Evolutionary conservation across 805 yeast species (phyloP).

Genomic region (Blastobotrys mokoenaii): DNA sequence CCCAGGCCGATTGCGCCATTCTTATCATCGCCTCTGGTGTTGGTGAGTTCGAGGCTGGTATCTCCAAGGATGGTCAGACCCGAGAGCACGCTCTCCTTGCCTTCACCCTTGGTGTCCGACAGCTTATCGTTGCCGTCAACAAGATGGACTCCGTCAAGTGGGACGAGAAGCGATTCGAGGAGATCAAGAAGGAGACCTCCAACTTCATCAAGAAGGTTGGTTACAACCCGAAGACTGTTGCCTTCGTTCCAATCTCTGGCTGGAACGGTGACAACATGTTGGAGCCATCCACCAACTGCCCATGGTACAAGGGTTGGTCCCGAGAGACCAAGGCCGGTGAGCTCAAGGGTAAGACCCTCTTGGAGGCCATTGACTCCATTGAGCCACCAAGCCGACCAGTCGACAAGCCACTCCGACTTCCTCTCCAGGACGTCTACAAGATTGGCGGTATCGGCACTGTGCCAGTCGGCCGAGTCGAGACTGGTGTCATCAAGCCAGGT

Average conservation of each 20-base stretch:
- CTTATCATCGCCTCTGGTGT: conserved; percentile 86
- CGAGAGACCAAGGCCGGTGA: conserved; percentile 69
- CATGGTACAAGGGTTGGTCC: conserved; percentile 85
- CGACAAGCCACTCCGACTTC: conserved; percentile 82
- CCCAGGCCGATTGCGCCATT: conserved; percentile 89
- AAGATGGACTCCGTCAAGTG: conserved; percentile 93
- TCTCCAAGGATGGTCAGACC: conserved; percentile 91
- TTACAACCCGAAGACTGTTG: conserved; percentile 72
- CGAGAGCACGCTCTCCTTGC: conserved; percentile 81
- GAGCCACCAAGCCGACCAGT: conserved; percentile 77
- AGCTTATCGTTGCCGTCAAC: conserved; percentile 84
- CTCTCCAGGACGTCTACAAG: conserved; percentile 88
- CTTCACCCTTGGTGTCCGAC: conserved; percentile 81
- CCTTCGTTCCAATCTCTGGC: conserved; percentile 88
- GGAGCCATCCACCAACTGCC: conserved; percentile 71
- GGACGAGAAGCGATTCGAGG: conserved; percentile 74
- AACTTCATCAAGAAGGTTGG: conserved; percentile 82
- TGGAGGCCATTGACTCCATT: conserved; percentile 77
- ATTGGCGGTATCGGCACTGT: conserved; percentile 88
- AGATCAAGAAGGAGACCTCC: conserved; percentile 66
- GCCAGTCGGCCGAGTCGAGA: conserved; percentile 91
- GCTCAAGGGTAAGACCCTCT: conserved; percentile 69
- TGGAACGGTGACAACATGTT: conserved; percentile 93
- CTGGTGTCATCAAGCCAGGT: conserved; percentile 88
- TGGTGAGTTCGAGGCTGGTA: conserved; percentile 95